Base-by-base conservation (phyloP, 495 filamentous ascomycete genomes). In the Tuber umbilicatum region DNA sequence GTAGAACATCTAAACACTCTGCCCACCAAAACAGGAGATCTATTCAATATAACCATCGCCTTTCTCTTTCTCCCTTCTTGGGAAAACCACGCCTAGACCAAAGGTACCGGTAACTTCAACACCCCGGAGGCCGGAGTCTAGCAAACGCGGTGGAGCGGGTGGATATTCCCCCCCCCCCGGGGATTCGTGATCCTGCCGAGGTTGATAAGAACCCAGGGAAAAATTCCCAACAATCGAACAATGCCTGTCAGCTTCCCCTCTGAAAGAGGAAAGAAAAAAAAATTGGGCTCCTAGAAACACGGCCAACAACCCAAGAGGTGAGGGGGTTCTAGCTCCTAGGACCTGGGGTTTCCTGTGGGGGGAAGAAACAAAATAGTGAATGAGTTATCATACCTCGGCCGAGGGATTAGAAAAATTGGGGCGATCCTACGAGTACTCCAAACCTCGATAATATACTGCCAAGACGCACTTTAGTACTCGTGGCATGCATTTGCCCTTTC, bases 41-140 rank as follows among this genome's bases (percentile, higher is more conserved):
- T 64, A 64, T 64, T 64, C 31, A 64, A 64, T 64, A 64, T 64
- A 35, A 64, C 55, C 55, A 64, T 64, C 27, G 35, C 14, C 55
- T 64, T 64, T 27, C 23, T n/a, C 10, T n/a, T n/a, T 16, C 27
- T 10, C 55, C 14, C 55, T 55, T 55, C 14, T 64, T 31, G 27
- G 55, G 55, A 64, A 19, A 64, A 16, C 55, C 31, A 64, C 55
- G 17, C 55, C 55, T 35, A 19, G 31, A 31, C 50, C 27, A 16
- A 7, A 17, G 55, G 14, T 35, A 19, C 42, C 42, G 42, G 42
- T 19, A 64, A 19, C 55, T 27, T 35, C 14, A 35, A 64, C 27
- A 19, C 27, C 12, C 12, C 27, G 27, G 55, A 35, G 55, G 27
- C 55, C 55, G 55, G 16, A 17, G 55, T 64, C 55, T 17, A 14